Percentiles rank a stretch among this genome's conserved stretches.
Evolutionary conservation across 257 asterid genomes (phyloP).

Genomic region (Salvia rosmarinus): DNA sequence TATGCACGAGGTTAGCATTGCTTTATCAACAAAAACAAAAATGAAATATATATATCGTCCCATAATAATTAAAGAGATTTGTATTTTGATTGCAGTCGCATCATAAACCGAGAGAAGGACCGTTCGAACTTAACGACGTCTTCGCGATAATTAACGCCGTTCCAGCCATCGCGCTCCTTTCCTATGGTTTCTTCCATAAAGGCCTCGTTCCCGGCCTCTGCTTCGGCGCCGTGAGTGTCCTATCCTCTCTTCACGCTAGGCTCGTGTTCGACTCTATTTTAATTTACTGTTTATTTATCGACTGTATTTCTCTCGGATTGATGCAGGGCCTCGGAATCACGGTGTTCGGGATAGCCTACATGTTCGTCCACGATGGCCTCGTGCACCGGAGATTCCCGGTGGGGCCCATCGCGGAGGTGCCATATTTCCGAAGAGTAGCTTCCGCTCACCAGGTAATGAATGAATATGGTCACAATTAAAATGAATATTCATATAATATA

Average conservation of each 20-base stretch:
- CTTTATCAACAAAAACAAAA: no score
- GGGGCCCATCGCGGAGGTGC: slow-evolving; percentile 89
- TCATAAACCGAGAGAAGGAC: slow-evolving; percentile 96
- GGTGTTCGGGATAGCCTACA: slow-evolving; percentile 94
- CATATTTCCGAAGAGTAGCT: slow-evolving; percentile 83
- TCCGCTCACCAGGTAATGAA: slow-evolving; percentile 98
- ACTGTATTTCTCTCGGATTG: not conserved
- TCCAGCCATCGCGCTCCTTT: slow-evolving; percentile 93
- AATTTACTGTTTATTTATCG: not conserved
- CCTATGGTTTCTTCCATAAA: slow-evolving; percentile 85
- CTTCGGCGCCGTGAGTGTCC: slow-evolving; percentile 82
- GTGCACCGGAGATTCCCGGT: slow-evolving; percentile 95
- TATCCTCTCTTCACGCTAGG: not conserved
- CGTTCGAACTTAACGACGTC: slow-evolving; percentile 90
- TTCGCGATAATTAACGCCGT: slow-evolving; percentile 90
- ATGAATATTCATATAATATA: no score
- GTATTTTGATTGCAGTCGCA: slow-evolving; percentile 69
- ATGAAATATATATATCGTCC: no score
- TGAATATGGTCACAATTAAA: no score
- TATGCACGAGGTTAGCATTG: slow-evolving; percentile 85
- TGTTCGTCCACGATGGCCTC: slow-evolving; percentile 99
- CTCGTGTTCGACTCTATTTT: no score
- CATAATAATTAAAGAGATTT: not conserved
- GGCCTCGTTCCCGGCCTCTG: slow-evolving; percentile 97
- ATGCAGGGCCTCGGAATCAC: slow-evolving; percentile 95